Conservation (phyloP, 805 yeast species). For the Wickerhamomyces bisporus region DNA sequence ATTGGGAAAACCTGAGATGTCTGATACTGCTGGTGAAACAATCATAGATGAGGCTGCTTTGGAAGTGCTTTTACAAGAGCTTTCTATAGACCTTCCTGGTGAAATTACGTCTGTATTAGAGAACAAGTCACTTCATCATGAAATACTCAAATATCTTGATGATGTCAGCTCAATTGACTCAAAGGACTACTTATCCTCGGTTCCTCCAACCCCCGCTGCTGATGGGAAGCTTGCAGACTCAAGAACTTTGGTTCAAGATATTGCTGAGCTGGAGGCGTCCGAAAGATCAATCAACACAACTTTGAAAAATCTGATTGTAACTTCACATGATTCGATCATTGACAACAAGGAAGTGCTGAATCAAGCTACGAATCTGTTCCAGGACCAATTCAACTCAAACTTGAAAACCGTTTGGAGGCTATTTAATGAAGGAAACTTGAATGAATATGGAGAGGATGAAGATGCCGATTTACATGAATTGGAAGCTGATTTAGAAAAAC, state of each 20-base stretch:
- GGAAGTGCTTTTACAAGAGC: slow-evolving; percentile 32
- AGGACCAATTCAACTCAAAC: slow-evolving; percentile 26
- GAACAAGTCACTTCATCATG: slow-evolving; percentile 31
- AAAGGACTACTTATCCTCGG: slow-evolving; percentile 39
- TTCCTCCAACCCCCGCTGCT: slow-evolving; percentile 32
- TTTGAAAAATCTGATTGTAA: slow-evolving; percentile 34
- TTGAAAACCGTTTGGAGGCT: slow-evolving; percentile 27
- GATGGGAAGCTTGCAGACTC: slow-evolving; percentile 19
- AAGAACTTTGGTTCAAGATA: slow-evolving; percentile 54
- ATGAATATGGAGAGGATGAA: slow-evolving; percentile 26
- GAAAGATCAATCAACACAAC: slow-evolving; percentile 43
- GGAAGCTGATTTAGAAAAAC: slow-evolving; percentile 20
- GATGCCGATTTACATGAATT: slow-evolving; percentile 17
- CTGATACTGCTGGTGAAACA: too few species aligned
- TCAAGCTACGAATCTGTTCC: slow-evolving; percentile 25
- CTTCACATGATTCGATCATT: slow-evolving; percentile 32
- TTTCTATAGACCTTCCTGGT: slow-evolving; percentile 24
- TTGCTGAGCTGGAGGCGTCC: slow-evolving; percentile 65
- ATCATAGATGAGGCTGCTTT: slow-evolving; percentile 15
- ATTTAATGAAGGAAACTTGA: slow-evolving; percentile 26
- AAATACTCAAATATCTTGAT: slow-evolving; percentile 30
- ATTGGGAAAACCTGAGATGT: too few species aligned
- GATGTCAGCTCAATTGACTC: slow-evolving; percentile 44
- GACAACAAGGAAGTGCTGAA: slow-evolving; percentile 39
- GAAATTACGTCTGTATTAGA: slow-evolving; percentile 22